phyloP scores from a whole-genome alignment of 805 yeast species.

The Wilhelminamyces savonicus region DNA sequence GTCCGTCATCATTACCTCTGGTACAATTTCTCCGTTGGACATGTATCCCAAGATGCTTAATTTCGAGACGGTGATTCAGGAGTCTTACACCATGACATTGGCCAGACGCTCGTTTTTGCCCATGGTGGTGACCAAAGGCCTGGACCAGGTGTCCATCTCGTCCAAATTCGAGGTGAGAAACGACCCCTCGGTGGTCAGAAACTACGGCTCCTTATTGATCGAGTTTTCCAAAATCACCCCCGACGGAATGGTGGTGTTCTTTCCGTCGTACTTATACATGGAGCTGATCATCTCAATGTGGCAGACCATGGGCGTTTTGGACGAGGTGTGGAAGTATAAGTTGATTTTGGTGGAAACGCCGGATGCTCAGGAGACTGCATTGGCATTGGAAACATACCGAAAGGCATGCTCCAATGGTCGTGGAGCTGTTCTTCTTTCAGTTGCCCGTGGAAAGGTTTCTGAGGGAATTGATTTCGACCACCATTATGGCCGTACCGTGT shows the following conservation, averaged over 20 bases:
- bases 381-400: conserved; percentile 92
- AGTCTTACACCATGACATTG: conserved; percentile 92
- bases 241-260: conserved; percentile 96
- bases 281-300: conserved; percentile 97
- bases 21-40: conserved; percentile 96
- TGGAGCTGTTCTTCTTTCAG: conserved; percentile 93
- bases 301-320: conserved; percentile 97
- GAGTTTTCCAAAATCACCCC: conserved; percentile 96
- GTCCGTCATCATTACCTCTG: conserved; percentile 91
- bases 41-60: conserved; percentile 98
- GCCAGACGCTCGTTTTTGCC: conserved; percentile 91
- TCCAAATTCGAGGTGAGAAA: conserved; percentile 95
- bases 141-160: conserved; percentile 95
- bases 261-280: conserved; percentile 96
- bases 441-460: conserved; percentile 97
- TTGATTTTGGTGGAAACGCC: conserved; percentile 95
- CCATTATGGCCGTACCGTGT: conserved; percentile 94
- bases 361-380: conserved; percentile 95
- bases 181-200: conserved; percentile 96
- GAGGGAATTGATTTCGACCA: conserved; percentile 99
- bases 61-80: conserved; percentile 88
- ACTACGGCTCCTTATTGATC: conserved; percentile 86
- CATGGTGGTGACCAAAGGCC: conserved; percentile 92
- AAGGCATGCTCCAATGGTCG: conserved; percentile 96
- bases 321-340: conserved; percentile 97